phyloP scores from a whole-genome alignment of 345 rosid genomes.

The Angophora floribunda region DNA sequence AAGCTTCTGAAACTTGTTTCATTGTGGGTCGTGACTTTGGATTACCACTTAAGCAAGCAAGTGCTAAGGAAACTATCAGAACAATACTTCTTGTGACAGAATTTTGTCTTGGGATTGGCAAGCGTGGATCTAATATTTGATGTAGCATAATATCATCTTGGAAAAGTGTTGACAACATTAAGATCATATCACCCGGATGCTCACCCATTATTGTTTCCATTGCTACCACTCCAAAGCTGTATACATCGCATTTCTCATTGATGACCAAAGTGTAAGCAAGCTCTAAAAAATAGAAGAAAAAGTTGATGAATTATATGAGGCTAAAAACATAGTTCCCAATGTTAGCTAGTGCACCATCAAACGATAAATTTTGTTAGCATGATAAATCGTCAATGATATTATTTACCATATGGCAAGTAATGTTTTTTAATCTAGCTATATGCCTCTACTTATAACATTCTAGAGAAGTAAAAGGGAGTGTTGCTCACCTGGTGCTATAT shows the following conservation, averaged over 20 bases:
- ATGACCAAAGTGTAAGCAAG: slow-evolving; percentile 10
- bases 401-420: too few species aligned
- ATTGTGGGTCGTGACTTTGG: too few species aligned
- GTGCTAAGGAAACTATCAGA: too few species aligned
- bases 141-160: not conserved
- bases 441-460: too few species aligned
- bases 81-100: not conserved
- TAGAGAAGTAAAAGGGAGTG: not conserved
- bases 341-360: not conserved
- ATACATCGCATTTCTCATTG: slow-evolving; percentile 10
- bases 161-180: not conserved
- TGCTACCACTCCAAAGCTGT: slow-evolving; percentile 8
- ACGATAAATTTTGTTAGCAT: not conserved
- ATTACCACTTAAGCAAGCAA: too few species aligned
- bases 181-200: slow-evolving; percentile 8
- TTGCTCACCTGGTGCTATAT: slow-evolving; percentile 5
- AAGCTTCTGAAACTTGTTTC: too few species aligned
- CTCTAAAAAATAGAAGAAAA: not conserved
- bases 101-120: not conserved
- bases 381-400: not conserved
- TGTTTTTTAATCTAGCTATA: not conserved
- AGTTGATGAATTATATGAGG: not conserved
- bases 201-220: slow-evolving; percentile 7
- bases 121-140: not conserved
- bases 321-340: not conserved